Evolutionary conservation across 2,329 filamentous ascomycete genomes (phyloP).

Genomic region (Nemania serpens): DNA sequence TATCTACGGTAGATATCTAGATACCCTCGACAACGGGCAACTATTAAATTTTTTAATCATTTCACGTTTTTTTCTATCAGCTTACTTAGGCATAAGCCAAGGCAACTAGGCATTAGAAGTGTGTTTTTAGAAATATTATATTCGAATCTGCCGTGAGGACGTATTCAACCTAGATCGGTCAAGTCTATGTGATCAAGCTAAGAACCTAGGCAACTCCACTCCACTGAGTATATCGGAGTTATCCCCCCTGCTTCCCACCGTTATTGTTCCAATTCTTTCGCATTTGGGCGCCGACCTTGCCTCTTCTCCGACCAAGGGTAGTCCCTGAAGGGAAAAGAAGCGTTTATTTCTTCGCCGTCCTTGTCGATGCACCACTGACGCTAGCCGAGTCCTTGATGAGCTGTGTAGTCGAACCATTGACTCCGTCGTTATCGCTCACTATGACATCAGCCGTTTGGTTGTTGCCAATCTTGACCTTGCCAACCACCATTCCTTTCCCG

Average conservation of each 20-base stretch:
- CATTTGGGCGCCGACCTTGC: too few species aligned
- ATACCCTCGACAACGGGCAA: too few species aligned
- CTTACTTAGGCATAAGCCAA: too few species aligned
- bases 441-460: constrained; percentile 60
- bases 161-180: not conserved
- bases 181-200: too few species aligned
- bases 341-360: constrained; percentile 29
- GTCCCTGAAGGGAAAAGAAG: not conserved
- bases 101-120: not conserved
- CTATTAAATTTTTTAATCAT: too few species aligned
- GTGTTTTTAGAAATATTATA: not conserved
- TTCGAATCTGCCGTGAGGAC: not conserved
- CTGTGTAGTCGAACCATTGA: constrained; percentile 28
- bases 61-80: too few species aligned
- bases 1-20: too few species aligned
- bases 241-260: too few species aligned
- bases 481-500: constrained; percentile 94
- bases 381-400: constrained; percentile 31
- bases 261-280: too few species aligned
- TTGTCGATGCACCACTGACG: constrained; percentile 28
- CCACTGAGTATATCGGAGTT: too few species aligned
- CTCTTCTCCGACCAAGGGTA: too few species aligned
- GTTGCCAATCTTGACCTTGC: constrained; percentile 75
- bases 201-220: too few species aligned
- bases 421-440: constrained; percentile 64